phyloP scores from a whole-genome alignment of 345 rosid genomes.

The Arabidopsis suecica region DNA sequence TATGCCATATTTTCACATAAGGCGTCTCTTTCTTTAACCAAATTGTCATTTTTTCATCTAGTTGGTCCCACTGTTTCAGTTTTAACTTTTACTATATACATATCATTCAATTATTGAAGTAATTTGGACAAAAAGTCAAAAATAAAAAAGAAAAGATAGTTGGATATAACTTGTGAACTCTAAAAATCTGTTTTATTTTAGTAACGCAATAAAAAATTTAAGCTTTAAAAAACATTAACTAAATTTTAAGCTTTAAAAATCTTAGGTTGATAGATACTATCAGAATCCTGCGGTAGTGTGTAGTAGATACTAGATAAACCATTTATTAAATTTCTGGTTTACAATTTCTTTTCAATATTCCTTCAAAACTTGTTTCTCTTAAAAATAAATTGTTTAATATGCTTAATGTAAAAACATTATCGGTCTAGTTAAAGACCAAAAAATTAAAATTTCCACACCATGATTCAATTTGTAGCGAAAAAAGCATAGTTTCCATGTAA shows the following conservation, averaged over 20 bases:
- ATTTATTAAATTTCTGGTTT: neutral
- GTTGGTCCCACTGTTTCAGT: conserved; percentile 29
- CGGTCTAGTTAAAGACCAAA: neutral
- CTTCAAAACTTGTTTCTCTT: neutral
- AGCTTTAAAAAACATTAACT: too few species aligned
- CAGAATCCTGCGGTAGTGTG: neutral
- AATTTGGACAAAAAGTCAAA: neutral
- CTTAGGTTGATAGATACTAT: neutral
- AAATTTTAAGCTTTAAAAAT: neutral
- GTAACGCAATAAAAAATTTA: too few species aligned
- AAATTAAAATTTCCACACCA: neutral
- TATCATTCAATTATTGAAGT: conserved; percentile 20
- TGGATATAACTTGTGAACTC: neutral
- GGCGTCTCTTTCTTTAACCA: conserved; percentile 15
- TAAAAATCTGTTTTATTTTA: too few species aligned
- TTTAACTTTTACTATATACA: conserved; percentile 12
- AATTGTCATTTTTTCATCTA: conserved; percentile 27
- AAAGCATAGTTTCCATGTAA: neutral
- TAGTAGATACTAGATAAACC: neutral
- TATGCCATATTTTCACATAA: conserved; percentile 2
- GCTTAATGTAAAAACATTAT: neutral
- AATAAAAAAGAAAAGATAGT: conserved; percentile 1
- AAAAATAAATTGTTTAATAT: neutral
- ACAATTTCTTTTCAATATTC: neutral
- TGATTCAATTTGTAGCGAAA: too few species aligned